These are phyloP conservation scores for Rauvolfia tetraphylla DNA, from an alignment of 257 asterid species.

Conservation along the genomic window DNA sequence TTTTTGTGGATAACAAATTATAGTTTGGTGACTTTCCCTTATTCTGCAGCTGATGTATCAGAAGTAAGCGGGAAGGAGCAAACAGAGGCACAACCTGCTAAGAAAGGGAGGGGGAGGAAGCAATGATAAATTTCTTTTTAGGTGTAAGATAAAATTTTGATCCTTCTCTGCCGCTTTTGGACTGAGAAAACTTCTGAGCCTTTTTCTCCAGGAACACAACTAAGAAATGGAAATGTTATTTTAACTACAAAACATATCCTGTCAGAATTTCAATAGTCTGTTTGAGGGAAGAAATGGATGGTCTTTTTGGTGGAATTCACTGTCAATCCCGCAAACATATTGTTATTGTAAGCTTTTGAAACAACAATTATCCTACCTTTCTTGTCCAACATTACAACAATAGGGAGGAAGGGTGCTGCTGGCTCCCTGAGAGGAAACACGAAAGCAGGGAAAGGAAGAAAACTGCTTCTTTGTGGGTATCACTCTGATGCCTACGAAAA, in stretches of 20 bases:
- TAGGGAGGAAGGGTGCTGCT: too few relatives aligned
- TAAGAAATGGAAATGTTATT: neutral
- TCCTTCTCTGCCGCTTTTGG: neutral
- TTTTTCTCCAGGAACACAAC: neutral
- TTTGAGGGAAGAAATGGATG: neutral
- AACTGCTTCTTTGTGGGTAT: too few relatives aligned
- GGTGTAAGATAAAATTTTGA: neutral
- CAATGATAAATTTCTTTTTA: slow-evolving; percentile 26
- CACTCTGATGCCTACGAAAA: too few relatives aligned
- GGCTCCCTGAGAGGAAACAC: too few relatives aligned
- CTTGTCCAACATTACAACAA: too few relatives aligned
- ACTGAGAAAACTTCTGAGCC: too few relatives aligned
- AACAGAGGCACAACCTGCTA: slow-evolving; percentile 50
- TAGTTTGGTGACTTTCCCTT: slow-evolving; percentile 3
- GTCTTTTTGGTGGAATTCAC: neutral
- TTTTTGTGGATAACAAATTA: neutral
- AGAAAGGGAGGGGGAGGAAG: slow-evolving; percentile 75
- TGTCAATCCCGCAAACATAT: neutral
- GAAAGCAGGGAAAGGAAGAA: too few relatives aligned
- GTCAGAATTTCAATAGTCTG: too few relatives aligned
- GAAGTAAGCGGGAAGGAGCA: slow-evolving; percentile 71
- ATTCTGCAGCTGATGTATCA: slow-evolving; percentile 51
- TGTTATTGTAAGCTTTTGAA: too few relatives aligned
- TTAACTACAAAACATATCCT: neutral
- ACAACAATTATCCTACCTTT: too few relatives aligned